Conservation (phyloP, 257 asterid species). For the Lavandula angustifolia region DNA sequence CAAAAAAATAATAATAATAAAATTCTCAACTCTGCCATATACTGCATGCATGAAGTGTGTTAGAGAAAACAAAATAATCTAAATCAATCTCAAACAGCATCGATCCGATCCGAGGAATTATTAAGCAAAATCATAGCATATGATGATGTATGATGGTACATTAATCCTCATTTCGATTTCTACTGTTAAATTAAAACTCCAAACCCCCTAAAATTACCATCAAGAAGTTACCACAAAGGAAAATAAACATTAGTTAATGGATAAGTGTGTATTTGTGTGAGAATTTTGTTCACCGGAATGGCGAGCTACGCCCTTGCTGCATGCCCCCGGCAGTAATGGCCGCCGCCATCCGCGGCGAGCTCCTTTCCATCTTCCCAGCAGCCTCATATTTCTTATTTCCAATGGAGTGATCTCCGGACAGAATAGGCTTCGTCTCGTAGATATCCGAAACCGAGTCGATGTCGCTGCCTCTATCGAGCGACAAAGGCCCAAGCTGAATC, state of each 20-base stretch:
- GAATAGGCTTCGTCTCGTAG: conserved; percentile 55
- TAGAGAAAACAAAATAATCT: conserved; percentile 17
- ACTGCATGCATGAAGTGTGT: conserved; percentile 19
- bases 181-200: too few relatives aligned
- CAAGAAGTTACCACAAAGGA: too few relatives aligned
- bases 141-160: too few relatives aligned
- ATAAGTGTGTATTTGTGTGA: background rate
- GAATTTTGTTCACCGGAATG: conserved; percentile 43
- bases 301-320: conserved; percentile 54
- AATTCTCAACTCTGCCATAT: conserved; percentile 16
- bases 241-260: background rate
- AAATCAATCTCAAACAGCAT: conserved; percentile 24
- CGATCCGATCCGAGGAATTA: conserved; percentile 25
- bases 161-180: too few relatives aligned
- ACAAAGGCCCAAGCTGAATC: conserved; percentile 42
- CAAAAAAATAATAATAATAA: too few relatives aligned
- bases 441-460: conserved; percentile 53
- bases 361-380: conserved; percentile 43
- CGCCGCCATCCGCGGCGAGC: conserved; percentile 43
- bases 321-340: conserved; percentile 47
- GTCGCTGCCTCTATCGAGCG: conserved; percentile 44
- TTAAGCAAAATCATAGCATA: conserved; percentile 7
- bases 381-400: conserved; percentile 41
- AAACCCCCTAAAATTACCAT: background rate
- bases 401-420: conserved; percentile 20